Evolutionary conservation across 208 protist species (phyloP), one percentile per base, ranked within the genome.

Genomic region (Crithidia thermophila): DNA sequence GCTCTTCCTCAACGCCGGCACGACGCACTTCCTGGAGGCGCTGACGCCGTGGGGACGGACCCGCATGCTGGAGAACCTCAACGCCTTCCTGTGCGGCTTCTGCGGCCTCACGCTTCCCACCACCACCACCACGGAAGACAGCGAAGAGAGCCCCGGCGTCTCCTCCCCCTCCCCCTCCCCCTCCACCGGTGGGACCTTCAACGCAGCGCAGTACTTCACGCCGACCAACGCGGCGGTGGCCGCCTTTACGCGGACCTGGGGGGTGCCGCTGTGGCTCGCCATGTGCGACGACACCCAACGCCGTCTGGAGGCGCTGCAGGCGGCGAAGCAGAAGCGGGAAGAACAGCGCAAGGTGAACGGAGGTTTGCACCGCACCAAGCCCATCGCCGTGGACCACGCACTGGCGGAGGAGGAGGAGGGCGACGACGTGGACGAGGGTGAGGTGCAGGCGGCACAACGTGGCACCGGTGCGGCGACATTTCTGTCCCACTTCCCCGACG

Each of bases 201-300:
- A 69, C 46, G 47, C 42, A 18, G 30, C 61, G 37, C 45, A 58
- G 39, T 53, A 23, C 43, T 68, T 64, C 30, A 65, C 55, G 20
- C 45, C 69, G 0, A 52, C 37, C 18, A 68, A 69, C 75, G 21
- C 49, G 20, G 61, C 63, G 18, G 69, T 72, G 9, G 43, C 65
- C n/a, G 61, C 77, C 23, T 89, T 93, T 50, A 67, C 77, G 28
- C 49, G 53, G 60, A 51, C n/a, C 34, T 93, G 87, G 87, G 83
- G 71, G 0, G 66, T 89, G n/a, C 73, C 74, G 45, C 67, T 93
- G 50, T 93, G 80, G 83, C 13, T 85, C 2, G 81, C 65, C 62
- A 70, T 84, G 42, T 93, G 87, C 71, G 69, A 81, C 20, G 71
- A 70, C 25, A 59, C 69, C 21, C 60, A 59, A 36, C 69, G 52